phyloP scores from a whole-genome alignment of 768 basidiomycete genomes.

The Suillus occidentalis region DNA sequence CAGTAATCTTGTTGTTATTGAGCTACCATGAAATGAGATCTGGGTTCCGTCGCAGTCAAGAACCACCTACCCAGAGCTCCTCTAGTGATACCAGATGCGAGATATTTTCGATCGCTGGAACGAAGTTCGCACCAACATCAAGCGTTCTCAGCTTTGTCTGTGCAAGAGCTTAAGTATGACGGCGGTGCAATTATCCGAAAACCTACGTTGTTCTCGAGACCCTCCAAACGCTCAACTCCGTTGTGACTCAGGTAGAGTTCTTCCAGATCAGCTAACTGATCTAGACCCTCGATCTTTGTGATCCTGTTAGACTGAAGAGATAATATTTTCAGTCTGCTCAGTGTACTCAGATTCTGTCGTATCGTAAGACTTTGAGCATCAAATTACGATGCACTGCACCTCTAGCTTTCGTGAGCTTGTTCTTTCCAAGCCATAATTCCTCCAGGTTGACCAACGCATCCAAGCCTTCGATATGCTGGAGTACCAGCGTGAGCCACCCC shows the following conservation, averaged over 20 bases:
- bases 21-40: conserved; percentile 49
- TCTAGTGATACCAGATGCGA: conserved; percentile 76
- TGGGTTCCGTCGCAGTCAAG: not conserved
- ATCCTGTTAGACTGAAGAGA: conserved; percentile 95
- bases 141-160: conserved; percentile 76
- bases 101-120: conserved; percentile 77
- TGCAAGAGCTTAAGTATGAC: not conserved
- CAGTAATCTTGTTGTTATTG: conserved; percentile 82
- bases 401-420: conserved; percentile 90
- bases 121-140: conserved; percentile 85
- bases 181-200: not conserved
- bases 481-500: conserved; percentile 3
- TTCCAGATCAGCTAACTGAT: conserved; percentile 69
- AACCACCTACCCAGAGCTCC: conserved; percentile 83
- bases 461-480: conserved; percentile 83
- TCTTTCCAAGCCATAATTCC: conserved; percentile 97
- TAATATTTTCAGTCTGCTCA: conserved; percentile 79
- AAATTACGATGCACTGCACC: conserved; percentile 42
- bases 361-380: not conserved
- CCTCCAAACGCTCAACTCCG: conserved; percentile 80
- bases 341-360: conserved; percentile 61
- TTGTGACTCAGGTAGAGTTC: conserved; percentile 96
- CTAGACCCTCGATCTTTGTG: conserved; percentile 81
- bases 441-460: conserved; percentile 80
- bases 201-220: conserved; percentile 79